These are phyloP conservation scores for Zygosaccharomyces sapae DNA, from an alignment of 1,139 yeast species.

Conservation along the genomic window DNA sequence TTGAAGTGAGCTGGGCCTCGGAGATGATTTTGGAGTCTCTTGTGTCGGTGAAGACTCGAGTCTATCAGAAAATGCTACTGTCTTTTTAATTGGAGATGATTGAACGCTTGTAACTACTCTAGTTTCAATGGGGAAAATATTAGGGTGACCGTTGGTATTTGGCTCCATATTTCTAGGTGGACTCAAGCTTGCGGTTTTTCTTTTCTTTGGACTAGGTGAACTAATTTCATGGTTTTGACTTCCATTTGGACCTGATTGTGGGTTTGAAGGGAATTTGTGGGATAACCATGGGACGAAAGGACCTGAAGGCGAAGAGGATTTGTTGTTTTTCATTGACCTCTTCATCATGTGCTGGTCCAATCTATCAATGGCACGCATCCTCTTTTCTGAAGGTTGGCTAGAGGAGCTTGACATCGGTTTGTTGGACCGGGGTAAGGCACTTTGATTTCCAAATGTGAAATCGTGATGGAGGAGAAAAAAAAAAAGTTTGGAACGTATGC, in stretches of 20 bases:
- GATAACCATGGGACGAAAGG: slow-evolving; percentile 8
- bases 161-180: neutral
- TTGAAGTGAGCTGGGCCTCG: slow-evolving; percentile 19
- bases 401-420: slow-evolving; percentile 5
- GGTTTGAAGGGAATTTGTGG: slow-evolving; percentile 7
- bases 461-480: neutral
- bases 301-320: slow-evolving; percentile 9
- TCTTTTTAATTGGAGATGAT: slow-evolving; percentile 26
- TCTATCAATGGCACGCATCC: slow-evolving; percentile 25
- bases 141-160: neutral
- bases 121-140: slow-evolving; percentile 1
- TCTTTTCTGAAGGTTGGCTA: slow-evolving; percentile 12
- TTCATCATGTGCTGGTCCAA: slow-evolving; percentile 26
- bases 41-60: slow-evolving; percentile 27
- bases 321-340: slow-evolving; percentile 12
- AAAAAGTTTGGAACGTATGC: neutral
- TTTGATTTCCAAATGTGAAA: neutral
- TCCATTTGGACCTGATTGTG: slow-evolving; percentile 4
- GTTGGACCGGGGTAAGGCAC: slow-evolving; percentile 4
- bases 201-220: slow-evolving; percentile 29
- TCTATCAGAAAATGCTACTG: slow-evolving; percentile 33
- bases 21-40: slow-evolving; percentile 23
- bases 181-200: slow-evolving; percentile 11
- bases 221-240: slow-evolving; percentile 1
- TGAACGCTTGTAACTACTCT: neutral